Evolutionary conservation across 768 basidiomycete species (phyloP), one percentile per base, ranked within the genome.

Genomic region (Flagelloscypha sp.): DNA sequence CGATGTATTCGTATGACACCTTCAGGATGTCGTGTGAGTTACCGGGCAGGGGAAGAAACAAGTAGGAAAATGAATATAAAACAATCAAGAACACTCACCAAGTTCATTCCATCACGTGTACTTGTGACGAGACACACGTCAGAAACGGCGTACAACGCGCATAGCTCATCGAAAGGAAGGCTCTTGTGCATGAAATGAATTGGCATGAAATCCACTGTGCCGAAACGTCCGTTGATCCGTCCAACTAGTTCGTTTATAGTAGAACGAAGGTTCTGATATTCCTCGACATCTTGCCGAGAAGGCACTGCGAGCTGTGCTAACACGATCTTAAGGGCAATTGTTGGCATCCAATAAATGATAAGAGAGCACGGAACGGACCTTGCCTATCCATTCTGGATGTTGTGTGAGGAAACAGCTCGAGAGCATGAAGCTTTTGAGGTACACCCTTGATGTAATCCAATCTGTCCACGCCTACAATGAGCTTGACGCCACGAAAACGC

Each of bases 401-500:
- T 97, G 93, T 13, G 84, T 78, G 21, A 99, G 72, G 75, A 99
- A 99, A n/a, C 27, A 94, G 75, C 54, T 99, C 95, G 39, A 99
- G 74, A 0, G 88, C 93, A 54, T 97, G 90, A 31, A 99, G 62
- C 61, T 99, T 99, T 58, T 99, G 95, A 2, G 95, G 95, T 22
- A 99, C 90, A 51, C 95, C 95, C 70, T 99, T 99, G 79, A 99
- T 98, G 62, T 99, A 99, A 56, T 99, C 95, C 36, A 99, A 72
- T 29, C 95, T 82, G 57, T 99, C 95, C 18, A 99, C 95, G 33
- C 95, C 95, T 45, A 98, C 90, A 54, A 99, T 95, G 50, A 99
- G 82, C 60, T 97, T 97, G 53, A 89, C 85, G 30, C 86, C 94
- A 29, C 80, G 74, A 59, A 98, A 99, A 31, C 93, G 79, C 42